These are phyloP conservation scores for Pseudozyma tsukubaensis DNA, from an alignment of 1,284 basidiomycete species.

Conservation along the genomic window DNA sequence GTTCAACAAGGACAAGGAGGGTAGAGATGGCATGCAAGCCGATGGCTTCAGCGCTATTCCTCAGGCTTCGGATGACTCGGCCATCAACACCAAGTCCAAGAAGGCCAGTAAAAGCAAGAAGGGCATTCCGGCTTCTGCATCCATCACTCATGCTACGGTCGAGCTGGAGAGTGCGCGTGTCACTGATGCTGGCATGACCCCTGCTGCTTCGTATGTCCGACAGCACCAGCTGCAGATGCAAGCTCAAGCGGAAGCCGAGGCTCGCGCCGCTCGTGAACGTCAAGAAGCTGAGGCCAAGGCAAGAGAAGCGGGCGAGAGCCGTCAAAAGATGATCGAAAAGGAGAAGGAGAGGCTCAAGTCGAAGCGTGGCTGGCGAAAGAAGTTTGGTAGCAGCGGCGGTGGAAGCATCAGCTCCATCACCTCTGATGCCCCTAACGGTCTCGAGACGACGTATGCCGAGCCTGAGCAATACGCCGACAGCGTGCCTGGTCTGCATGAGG, in stretches of 20 bases:
- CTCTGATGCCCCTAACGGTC: conserved; percentile 47
- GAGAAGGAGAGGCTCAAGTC: conserved; percentile 69
- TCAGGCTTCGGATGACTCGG: conserved; percentile 69
- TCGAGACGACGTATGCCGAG: conserved; percentile 55
- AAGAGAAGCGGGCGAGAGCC: conserved; percentile 62
- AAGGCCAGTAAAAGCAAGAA: conserved; percentile 72
- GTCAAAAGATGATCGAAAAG: conserved; percentile 71
- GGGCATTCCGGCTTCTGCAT: conserved; percentile 77
- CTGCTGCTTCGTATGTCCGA: conserved; percentile 88
- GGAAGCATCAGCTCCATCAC: conserved; percentile 51
- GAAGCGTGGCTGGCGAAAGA: conserved; percentile 66
- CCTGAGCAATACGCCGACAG: conserved; percentile 26
- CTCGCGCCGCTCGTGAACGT: conserved; percentile 70
- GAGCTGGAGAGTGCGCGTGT: conserved; percentile 79
- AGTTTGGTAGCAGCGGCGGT: conserved; percentile 68
- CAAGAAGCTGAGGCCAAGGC: conserved; percentile 74
- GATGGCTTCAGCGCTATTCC: conserved; percentile 73
- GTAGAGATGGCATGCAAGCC: conserved; percentile 71
- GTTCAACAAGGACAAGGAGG: conserved; percentile 75
- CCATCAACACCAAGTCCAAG: conserved; percentile 49
- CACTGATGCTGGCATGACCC: conserved; percentile 82
- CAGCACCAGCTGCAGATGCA: conserved; percentile 82
- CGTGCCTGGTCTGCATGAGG: conserved; percentile 8
- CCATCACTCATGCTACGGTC: conserved; percentile 84
- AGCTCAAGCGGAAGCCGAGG: conserved; percentile 67